These are phyloP conservation scores for Xylaria castorea DNA, from an alignment of 495 filamentous ascomycete genomes.

Conservation along the genomic window DNA sequence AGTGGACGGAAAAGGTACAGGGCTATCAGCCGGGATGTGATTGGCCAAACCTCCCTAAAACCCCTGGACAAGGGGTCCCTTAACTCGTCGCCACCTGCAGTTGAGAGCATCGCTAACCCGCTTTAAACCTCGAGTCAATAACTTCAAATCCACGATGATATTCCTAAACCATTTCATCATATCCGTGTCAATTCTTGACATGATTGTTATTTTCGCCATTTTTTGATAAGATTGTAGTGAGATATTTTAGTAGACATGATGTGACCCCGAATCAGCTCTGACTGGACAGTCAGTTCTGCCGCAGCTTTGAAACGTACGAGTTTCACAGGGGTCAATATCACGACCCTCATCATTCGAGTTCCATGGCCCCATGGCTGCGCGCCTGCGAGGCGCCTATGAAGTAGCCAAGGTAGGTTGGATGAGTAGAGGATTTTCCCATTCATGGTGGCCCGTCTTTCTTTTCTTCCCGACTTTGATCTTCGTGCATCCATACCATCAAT, in stretches of 20 bases:
- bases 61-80: neutral
- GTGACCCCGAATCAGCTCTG: conserved; percentile 22
- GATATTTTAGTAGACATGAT: conserved; percentile 4
- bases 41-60: conserved; percentile 12
- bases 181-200: neutral
- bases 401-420: conserved; percentile 6
- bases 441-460: conserved; percentile 18
- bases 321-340: conserved; percentile 32
- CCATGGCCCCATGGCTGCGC: conserved; percentile 2
- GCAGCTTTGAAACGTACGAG: conserved; percentile 50
- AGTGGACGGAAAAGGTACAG: neutral
- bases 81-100: neutral
- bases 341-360: conserved; percentile 22
- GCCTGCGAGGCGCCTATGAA: conserved; percentile 2
- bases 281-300: conserved; percentile 48
- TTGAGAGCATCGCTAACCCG: neutral
- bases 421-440: conserved; percentile 1
- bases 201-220: neutral
- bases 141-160: neutral
- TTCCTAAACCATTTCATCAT: neutral
- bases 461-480: conserved; percentile 27
- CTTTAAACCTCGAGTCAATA: neutral
- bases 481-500: conserved; percentile 20
- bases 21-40: neutral
- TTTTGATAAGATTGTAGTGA: neutral